A percentile compares a stretch with the other conserved stretches of the same genome.
Conservation (phyloP, 2,329 filamentous ascomycete species). For the Colletotrichum sp. region DNA sequence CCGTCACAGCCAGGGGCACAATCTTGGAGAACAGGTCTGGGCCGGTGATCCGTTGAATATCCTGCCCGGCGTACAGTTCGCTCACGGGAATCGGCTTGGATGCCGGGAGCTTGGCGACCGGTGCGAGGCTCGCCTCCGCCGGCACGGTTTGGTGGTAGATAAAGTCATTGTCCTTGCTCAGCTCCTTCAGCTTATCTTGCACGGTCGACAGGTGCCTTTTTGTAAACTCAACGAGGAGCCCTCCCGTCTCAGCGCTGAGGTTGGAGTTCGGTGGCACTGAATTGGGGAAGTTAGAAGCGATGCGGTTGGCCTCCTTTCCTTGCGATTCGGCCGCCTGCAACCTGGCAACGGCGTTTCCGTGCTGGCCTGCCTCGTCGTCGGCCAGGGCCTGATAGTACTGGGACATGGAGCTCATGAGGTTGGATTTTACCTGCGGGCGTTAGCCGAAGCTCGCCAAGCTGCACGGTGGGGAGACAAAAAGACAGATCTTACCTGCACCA, state of each 20-base stretch:
- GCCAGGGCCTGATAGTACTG: slow-evolving; percentile 94
- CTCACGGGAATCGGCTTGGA: slow-evolving; percentile 97
- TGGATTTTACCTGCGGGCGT: slow-evolving; percentile 69
- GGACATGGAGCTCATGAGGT: slow-evolving; percentile 82
- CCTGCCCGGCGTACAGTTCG: slow-evolving; percentile 94
- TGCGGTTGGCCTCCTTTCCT: slow-evolving; percentile 77
- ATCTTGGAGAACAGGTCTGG: slow-evolving; percentile 98
- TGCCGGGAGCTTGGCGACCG: slow-evolving; percentile 89
- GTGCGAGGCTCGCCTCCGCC: slow-evolving; percentile 78
- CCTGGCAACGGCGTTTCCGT: slow-evolving; percentile 84
- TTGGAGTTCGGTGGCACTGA: slow-evolving; percentile 83
- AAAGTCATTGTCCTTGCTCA: slow-evolving; percentile 94
- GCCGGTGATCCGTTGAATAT: slow-evolving; percentile 95
- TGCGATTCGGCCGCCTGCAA: slow-evolving; percentile 81
- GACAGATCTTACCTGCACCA: slow-evolving; percentile 73
- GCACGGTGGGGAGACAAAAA: neutral
- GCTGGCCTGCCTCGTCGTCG: slow-evolving; percentile 86
- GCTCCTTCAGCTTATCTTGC: slow-evolving; percentile 77
- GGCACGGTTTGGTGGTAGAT: slow-evolving; percentile 96
- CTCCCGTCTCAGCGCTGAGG: slow-evolving; percentile 78
- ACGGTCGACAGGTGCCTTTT: slow-evolving; percentile 83
- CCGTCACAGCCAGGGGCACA: slow-evolving; percentile 92
- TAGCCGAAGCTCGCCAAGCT: slow-evolving; percentile 8
- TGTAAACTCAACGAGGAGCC: slow-evolving; percentile 77
- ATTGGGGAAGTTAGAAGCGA: slow-evolving; percentile 80